A percentile compares a stretch with the other conserved stretches of the same genome.
Conservation (phyloP, 1,284 basidiomycete species). For the Coniophora puteana region DNA sequence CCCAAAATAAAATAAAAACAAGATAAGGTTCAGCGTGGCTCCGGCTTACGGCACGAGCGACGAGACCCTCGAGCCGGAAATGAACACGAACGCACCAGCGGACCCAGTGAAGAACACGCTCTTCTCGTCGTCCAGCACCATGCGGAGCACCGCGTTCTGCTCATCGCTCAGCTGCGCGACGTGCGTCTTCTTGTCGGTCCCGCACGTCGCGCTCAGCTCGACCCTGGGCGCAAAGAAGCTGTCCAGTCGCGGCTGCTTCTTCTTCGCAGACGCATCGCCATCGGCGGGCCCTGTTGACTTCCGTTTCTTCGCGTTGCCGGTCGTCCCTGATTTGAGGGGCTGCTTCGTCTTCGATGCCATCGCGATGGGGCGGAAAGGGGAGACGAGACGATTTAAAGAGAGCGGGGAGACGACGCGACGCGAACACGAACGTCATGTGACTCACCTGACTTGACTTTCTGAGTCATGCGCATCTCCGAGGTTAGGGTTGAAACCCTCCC, state of each 20-base stretch:
- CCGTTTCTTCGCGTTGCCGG: slow-evolving; percentile 36
- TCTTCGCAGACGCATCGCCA: slow-evolving; percentile 17
- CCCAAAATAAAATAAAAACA: too few species aligned
- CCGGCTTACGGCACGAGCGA: too few species aligned
- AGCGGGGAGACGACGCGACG: slow-evolving; percentile 13
- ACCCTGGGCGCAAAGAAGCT: slow-evolving; percentile 43
- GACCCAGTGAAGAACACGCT: slow-evolving; percentile 52
- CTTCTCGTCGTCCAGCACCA: slow-evolving; percentile 45
- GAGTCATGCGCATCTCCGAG: too few species aligned
- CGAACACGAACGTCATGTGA: slow-evolving; percentile 8
- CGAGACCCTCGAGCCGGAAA: background rate
- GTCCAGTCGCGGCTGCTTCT: slow-evolving; percentile 39
- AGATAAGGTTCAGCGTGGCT: too few species aligned
- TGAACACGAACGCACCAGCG: slow-evolving; percentile 35
- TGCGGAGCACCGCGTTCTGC: slow-evolving; percentile 36
- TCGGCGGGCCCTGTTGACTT: slow-evolving; percentile 36
- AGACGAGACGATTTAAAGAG: background rate
- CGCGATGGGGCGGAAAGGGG: too few species aligned
- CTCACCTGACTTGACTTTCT: slow-evolving; percentile 24
- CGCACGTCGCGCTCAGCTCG: slow-evolving; percentile 23
- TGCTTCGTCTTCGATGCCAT: slow-evolving; percentile 15
- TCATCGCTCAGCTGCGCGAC: slow-evolving; percentile 41
- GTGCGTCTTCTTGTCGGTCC: slow-evolving; percentile 28
- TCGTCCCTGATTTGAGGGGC: slow-evolving; percentile 10
- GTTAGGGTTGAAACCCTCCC: too few species aligned